Percentiles rank a stretch among this genome's conserved stretches.
phyloP scores from a whole-genome alignment of 352 stramenopile species.

The Phytophthora boehmeriae region DNA sequence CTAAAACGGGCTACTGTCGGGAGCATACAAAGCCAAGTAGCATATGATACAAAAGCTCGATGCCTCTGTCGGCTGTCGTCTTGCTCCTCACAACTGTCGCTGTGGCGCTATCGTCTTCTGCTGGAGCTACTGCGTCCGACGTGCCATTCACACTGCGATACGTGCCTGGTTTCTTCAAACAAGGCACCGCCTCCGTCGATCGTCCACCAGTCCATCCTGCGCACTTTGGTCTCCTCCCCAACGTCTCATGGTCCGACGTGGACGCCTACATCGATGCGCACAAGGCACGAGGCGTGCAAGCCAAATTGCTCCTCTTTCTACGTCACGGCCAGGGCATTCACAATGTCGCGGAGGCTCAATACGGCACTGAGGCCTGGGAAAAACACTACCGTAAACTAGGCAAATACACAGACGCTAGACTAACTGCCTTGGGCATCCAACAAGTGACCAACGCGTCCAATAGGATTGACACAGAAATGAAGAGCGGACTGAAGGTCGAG shows the following conservation, averaged over 20 bases:
- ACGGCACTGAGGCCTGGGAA: conserved; percentile 29
- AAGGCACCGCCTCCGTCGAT: conserved; percentile 21
- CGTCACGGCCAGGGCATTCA: conserved; percentile 31
- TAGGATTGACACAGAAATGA: conserved; percentile 15
- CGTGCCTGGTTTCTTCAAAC: conserved; percentile 43
- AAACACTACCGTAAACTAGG: conserved; percentile 33
- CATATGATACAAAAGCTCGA: too few relatives aligned
- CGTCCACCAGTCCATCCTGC: conserved; percentile 10
- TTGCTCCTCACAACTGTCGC: too few relatives aligned
- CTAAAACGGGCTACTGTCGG: too few relatives aligned
- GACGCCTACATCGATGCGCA: conserved; percentile 29
- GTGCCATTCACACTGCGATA: conserved; percentile 36
- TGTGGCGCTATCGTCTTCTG: too few relatives aligned
- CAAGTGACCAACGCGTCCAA: conserved; percentile 18
- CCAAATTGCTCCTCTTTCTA: conserved; percentile 38
- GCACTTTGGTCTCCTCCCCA: conserved; percentile 33
- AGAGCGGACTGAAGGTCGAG: conserved; percentile 15
- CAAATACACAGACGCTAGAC: conserved; percentile 32
- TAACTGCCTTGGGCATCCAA: conserved; percentile 25
- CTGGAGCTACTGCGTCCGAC: conserved; percentile 1
- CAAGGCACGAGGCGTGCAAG: conserved; percentile 14
- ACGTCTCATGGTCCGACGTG: conserved; percentile 37
- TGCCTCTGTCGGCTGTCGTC: too few relatives aligned
- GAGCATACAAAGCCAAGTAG: too few relatives aligned
- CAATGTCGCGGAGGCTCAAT: conserved; percentile 31